phyloP scores from a whole-genome alignment of 306 rosid genomes.

The Quercus suber region DNA sequence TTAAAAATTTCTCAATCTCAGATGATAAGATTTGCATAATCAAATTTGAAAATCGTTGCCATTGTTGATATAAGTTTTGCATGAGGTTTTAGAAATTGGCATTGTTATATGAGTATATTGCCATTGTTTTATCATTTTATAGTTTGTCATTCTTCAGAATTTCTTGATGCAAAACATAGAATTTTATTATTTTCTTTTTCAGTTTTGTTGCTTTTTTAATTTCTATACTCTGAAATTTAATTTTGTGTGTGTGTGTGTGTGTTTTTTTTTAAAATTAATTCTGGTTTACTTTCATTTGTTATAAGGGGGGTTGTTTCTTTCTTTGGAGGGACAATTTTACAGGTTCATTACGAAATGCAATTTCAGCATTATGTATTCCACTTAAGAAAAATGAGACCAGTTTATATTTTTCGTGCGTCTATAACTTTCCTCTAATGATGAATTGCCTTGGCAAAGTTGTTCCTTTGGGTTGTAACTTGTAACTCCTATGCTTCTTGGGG shows the following conservation, averaged over 20 bases:
- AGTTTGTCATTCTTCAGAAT: neutral
- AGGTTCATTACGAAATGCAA: neutral
- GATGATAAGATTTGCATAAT: neutral
- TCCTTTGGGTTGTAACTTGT: neutral
- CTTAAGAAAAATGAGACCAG: neutral
- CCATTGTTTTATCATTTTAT: neutral
- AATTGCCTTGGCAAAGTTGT: conserved; percentile 8
- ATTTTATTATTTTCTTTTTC: neutral
- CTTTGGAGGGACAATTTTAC: neutral
- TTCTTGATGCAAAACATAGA: neutral
- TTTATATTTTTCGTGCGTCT: neutral
- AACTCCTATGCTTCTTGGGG: neutral
- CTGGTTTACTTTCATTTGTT: neutral
- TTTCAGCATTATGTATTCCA: neutral
- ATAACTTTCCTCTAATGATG: neutral
- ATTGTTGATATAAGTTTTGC: neutral
- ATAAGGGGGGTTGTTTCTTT: neutral
- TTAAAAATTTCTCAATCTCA: neutral
- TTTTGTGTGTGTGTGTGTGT: neutral
- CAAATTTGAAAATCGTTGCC: neutral
- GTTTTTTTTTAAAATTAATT: neutral
- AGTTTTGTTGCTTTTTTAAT: neutral
- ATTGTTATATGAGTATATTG: neutral
- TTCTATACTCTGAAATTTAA: neutral
- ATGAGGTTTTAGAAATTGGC: neutral